phyloP scores from a whole-genome alignment of 2,329 filamentous ascomycete genomes.

The Aureobasidium lini region DNA sequence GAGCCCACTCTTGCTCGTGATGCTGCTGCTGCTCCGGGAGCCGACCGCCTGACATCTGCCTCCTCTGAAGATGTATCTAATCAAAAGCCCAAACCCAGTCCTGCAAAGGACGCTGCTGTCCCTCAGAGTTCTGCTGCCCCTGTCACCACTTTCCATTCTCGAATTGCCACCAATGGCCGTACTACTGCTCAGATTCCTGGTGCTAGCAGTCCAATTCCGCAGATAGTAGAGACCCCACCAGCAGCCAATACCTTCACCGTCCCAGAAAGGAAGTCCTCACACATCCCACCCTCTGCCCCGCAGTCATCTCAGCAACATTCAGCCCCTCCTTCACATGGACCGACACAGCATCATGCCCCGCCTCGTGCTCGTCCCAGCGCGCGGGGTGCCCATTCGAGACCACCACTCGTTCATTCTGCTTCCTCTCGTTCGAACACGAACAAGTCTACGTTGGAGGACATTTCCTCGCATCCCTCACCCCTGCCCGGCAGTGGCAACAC shows the following conservation, averaged over 20 bases:
- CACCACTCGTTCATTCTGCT: slow-evolving; percentile 33
- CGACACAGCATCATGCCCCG: slow-evolving; percentile 18
- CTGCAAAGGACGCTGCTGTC: background rate
- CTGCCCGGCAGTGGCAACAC: slow-evolving; percentile 59
- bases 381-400: slow-evolving; percentile 25
- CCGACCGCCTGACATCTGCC: slow-evolving; percentile 18
- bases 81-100: background rate
- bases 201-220: slow-evolving; percentile 43
- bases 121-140: slow-evolving; percentile 23
- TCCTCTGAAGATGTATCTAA: slow-evolving; percentile 22
- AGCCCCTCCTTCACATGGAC: slow-evolving; percentile 20
- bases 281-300: slow-evolving; percentile 26
- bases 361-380: slow-evolving; percentile 20
- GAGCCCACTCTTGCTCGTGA: slow-evolving; percentile 47
- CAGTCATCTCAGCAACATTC: background rate
- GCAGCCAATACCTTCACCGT: slow-evolving; percentile 27
- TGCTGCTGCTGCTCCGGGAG: slow-evolving; percentile 23
- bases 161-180: slow-evolving; percentile 49
- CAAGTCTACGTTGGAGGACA: slow-evolving; percentile 51
- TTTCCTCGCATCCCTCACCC: slow-evolving; percentile 57
- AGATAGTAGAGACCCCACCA: slow-evolving; percentile 57
- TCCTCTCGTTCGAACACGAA: background rate
- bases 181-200: slow-evolving; percentile 47
- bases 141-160: slow-evolving; percentile 46
- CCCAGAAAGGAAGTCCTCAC: slow-evolving; percentile 45